Evolutionary conservation across 2,329 filamentous ascomycete genomes (phyloP).

Genomic region (Seiridium cupressi): DNA sequence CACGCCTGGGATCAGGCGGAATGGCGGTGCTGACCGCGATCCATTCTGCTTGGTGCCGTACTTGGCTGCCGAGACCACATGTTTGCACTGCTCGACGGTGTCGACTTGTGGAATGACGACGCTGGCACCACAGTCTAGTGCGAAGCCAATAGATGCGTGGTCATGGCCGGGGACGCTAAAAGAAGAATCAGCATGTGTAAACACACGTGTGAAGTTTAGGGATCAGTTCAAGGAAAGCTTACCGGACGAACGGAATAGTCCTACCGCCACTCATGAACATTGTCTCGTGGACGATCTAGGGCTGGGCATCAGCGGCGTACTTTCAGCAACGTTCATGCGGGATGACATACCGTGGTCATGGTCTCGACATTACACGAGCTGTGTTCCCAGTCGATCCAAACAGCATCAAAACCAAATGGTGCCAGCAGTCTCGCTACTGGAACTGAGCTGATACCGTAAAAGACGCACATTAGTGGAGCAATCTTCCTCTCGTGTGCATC

Average conservation of each 20-base stretch:
- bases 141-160: slow-evolving; percentile 44
- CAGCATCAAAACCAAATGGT: slow-evolving; percentile 39
- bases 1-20: slow-evolving; percentile 36
- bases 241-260: slow-evolving; percentile 44
- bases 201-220: too few species aligned
- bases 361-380: slow-evolving; percentile 43
- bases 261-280: slow-evolving; percentile 44
- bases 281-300: slow-evolving; percentile 42
- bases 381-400: slow-evolving; percentile 50
- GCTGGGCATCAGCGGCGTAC: too few species aligned
- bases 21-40: slow-evolving; percentile 44
- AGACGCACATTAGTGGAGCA: slow-evolving; percentile 40
- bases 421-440: slow-evolving; percentile 39
- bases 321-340: too few species aligned
- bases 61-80: slow-evolving; percentile 41
- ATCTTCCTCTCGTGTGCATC: slow-evolving; percentile 46
- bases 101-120: slow-evolving; percentile 46
- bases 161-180: slow-evolving; percentile 41
- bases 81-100: slow-evolving; percentile 42
- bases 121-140: slow-evolving; percentile 46
- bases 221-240: not conserved
- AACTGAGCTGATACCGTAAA: slow-evolving; percentile 36
- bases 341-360: slow-evolving; percentile 30
- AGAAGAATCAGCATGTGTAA: not conserved
- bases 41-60: slow-evolving; percentile 38